phyloP scores from a whole-genome alignment of 1,284 basidiomycete species.

The Trichosporon coremiiforme region DNA sequence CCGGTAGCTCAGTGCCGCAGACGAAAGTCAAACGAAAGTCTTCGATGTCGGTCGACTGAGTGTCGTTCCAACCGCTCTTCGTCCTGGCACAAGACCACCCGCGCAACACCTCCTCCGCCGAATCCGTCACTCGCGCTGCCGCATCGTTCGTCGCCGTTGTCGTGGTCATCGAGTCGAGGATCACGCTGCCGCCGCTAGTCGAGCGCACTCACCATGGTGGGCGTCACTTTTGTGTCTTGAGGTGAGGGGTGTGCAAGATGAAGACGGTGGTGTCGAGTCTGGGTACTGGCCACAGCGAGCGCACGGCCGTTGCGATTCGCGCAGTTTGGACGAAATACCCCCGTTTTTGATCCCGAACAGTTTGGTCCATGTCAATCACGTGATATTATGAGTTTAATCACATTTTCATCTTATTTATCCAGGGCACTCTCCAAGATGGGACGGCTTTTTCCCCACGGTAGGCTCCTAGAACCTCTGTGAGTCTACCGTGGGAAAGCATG shows the following conservation, averaged over 20 bases:
- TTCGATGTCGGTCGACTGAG: not conserved
- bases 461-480: no score
- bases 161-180: constrained; percentile 13
- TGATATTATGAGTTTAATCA: no score
- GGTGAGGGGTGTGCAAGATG: no score
- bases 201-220: constrained; percentile 47
- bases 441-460: no score
- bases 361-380: no score
- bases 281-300: no score
- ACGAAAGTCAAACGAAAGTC: not conserved
- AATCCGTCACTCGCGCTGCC: not conserved
- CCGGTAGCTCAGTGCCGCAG: not conserved
- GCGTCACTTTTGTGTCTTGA: constrained; percentile 36
- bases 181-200: constrained; percentile 6
- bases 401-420: no score
- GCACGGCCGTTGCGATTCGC: no score
- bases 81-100: constrained; percentile 17
- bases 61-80: not conserved
- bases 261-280: no score
- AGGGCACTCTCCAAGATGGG: no score
- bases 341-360: no score
- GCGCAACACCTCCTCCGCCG: not conserved
- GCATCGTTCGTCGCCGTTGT: constrained; percentile 5
- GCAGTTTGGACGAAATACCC: no score
- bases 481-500: not conserved